Base-by-base conservation (phyloP, 2,329 filamentous ascomycete species). In the Ophiognomonia clavigignenti-juglandacearum region DNA sequence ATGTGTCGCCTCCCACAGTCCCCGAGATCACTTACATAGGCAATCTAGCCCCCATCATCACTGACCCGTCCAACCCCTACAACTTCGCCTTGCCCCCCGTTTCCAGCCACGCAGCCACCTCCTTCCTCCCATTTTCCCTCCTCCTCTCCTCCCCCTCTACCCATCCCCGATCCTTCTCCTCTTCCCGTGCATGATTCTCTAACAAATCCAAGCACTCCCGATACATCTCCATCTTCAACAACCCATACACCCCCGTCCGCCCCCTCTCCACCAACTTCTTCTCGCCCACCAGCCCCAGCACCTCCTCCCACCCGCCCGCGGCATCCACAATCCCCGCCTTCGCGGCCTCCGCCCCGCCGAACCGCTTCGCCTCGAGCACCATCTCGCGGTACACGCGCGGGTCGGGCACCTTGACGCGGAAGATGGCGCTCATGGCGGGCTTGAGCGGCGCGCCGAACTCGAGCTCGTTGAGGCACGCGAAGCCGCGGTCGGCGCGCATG, bases 391-490 rank as follows among this genome's bases (percentile, higher is more conserved):
- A 86, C 4, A 31, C 0, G 74, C 72, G 1, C 73, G 64, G 8
- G 73, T 63, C 0, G 74, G 46, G 57, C 3, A 84, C 63, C 66
- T 92, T 93, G 56, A 83, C 69, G 13, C 86, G 75, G 70, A 93
- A 92, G 53, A 93, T 78, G 40, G 74, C 72, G 45, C 77, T 78
- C 86, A 95, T 90, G 50, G 86, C 74, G 3, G 86, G 75, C 54
- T 82, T 78, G 29, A 93, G 75, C n/a, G 84, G 79, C 1, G 84
- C 83, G 43, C 88, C 87, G 52, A 93, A 85, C 55, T 90, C 82
- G 13, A 93, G 73, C 68, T 93, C 88, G 64, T 92, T 92, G 55
- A 93, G 69, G 65, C 88, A 92, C 32, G 87, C 64, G 65, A 81
- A 91, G n/a, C 88, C 88, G 18, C 77, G 73, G 2, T 73, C 60